A percentile compares a stretch with the other conserved stretches of the same genome.
phyloP scores from a whole-genome alignment of 108 stramenopile species.

The Conticribra guillardii region DNA sequence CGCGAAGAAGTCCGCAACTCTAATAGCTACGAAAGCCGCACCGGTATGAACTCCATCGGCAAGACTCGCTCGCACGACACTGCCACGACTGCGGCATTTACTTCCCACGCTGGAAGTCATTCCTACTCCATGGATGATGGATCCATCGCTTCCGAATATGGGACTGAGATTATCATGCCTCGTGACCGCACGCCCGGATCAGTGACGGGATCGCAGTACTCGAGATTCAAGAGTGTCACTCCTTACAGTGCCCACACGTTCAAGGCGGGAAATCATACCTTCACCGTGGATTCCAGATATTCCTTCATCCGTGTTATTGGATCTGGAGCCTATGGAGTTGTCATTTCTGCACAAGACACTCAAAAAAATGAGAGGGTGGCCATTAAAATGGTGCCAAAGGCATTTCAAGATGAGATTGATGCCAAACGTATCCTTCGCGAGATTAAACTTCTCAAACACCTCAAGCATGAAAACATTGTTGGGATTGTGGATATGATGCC shows the following conservation, averaged over 20 bases:
- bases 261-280: slow-evolving; percentile 84
- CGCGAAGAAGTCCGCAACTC: slow-evolving; percentile 23
- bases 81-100: slow-evolving; percentile 45
- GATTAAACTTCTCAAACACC: slow-evolving; percentile 94
- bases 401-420: slow-evolving; percentile 98
- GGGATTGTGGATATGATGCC: slow-evolving; percentile 89
- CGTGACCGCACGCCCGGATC: slow-evolving; percentile 20
- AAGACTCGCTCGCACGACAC: slow-evolving; percentile 40
- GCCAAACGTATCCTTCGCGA: slow-evolving; percentile 99
- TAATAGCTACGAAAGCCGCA: slow-evolving; percentile 23
- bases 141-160: slow-evolving; percentile 46
- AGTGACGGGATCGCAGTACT: slow-evolving; percentile 12
- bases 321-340: slow-evolving; percentile 98
- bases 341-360: slow-evolving; percentile 88
- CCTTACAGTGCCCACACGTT: slow-evolving; percentile 78
- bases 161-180: slow-evolving; percentile 45
- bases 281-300: slow-evolving; percentile 86
- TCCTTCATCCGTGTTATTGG: slow-evolving; percentile 86
- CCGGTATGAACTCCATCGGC: slow-evolving; percentile 16
- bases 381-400: slow-evolving; percentile 97
- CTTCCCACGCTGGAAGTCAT: slow-evolving; percentile 28
- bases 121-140: slow-evolving; percentile 54
- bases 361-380: slow-evolving; percentile 80
- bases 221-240: slow-evolving; percentile 32
- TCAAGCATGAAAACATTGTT: slow-evolving; percentile 93